Percentiles rank a stretch among this genome's conserved stretches.
Evolutionary conservation across 2,329 filamentous ascomycete species (phyloP).

Genomic region (Nothomitra cinnamomea): DNA sequence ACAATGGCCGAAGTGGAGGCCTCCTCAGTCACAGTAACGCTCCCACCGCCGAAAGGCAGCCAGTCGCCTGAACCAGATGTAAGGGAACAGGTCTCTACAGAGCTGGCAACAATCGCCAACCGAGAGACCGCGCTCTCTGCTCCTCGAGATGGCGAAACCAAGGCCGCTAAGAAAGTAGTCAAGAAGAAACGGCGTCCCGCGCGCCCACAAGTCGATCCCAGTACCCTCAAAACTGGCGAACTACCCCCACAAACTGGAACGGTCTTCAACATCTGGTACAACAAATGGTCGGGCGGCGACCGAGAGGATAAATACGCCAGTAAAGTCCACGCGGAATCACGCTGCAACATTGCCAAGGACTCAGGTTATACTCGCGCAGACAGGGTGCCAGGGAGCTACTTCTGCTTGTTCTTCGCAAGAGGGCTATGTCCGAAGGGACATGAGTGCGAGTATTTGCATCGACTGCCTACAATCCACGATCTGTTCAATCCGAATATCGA

Average conservation of each 20-base stretch:
- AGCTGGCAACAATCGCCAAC: background rate
- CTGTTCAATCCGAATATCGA: slow-evolving; percentile 88
- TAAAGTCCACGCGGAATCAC: slow-evolving; percentile 63
- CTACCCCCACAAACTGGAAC: slow-evolving; percentile 84
- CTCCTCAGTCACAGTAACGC: background rate
- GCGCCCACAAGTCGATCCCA: slow-evolving; percentile 75
- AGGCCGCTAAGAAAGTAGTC: slow-evolving; percentile 81
- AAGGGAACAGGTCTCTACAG: background rate
- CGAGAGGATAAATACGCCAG: slow-evolving; percentile 80
- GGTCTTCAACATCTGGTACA: slow-evolving; percentile 98
- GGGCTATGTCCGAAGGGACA: slow-evolving; percentile 69
- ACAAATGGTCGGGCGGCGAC: slow-evolving; percentile 95
- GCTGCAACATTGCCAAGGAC: slow-evolving; percentile 74
- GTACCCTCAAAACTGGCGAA: slow-evolving; percentile 56
- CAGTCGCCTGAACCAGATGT: background rate
- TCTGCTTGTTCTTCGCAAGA: slow-evolving; percentile 84
- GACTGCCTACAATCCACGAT: slow-evolving; percentile 72
- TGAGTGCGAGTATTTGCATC: slow-evolving; percentile 88
- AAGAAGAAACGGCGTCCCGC: slow-evolving; percentile 82
- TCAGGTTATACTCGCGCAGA: slow-evolving; percentile 66
- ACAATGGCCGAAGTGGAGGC: slow-evolving; percentile 3
- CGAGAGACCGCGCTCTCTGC: slow-evolving; percentile 13
- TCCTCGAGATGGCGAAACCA: slow-evolving; percentile 22
- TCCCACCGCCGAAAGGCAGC: background rate
- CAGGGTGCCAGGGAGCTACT: slow-evolving; percentile 62